Evolutionary conservation across 495 filamentous ascomycete species (phyloP).

Genomic region (Hypoxylon perforatum): DNA sequence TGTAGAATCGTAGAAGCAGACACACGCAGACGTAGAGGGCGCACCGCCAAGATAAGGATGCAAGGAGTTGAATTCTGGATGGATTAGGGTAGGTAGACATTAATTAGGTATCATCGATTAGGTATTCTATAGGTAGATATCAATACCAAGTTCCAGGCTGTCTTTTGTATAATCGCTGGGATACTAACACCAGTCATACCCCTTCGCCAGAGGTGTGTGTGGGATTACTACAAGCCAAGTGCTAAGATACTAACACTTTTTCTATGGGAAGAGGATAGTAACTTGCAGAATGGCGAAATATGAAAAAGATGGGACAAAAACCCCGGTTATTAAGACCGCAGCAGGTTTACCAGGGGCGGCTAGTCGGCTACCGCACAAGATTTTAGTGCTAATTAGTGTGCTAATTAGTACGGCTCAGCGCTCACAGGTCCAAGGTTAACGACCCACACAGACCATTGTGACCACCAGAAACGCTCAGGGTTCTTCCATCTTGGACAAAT

Average conservation of each 20-base stretch:
- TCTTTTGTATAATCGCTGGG: slow-evolving; percentile 7
- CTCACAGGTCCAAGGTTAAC: too few species aligned
- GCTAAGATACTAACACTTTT: slow-evolving; percentile 36
- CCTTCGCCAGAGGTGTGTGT: neutral
- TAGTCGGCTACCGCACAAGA: slow-evolving; percentile 19
- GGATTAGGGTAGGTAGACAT: too few species aligned
- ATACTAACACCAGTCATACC: slow-evolving; percentile 17
- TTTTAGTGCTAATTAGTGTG: slow-evolving; percentile 20
- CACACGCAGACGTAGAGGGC: too few species aligned
- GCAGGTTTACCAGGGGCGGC: slow-evolving; percentile 6
- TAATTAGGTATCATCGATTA: too few species aligned
- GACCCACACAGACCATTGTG: neutral
- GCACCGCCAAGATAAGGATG: too few species aligned
- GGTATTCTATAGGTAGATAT: too few species aligned
- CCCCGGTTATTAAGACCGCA: slow-evolving; percentile 24
- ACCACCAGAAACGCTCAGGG: slow-evolving; percentile 19
- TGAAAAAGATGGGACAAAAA: slow-evolving; percentile 10
- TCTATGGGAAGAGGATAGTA: slow-evolving; percentile 2
- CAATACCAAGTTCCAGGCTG: slow-evolving; percentile 7
- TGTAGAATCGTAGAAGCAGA: too few species aligned
- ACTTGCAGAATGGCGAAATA: slow-evolving; percentile 1
- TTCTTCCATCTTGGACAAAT: slow-evolving; percentile 39
- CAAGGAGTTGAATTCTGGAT: too few species aligned
- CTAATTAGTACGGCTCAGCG: too few species aligned
- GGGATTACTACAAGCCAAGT: slow-evolving; percentile 18